Conservation (phyloP, 306 rosid species). For the Cucumis hystrix region DNA sequence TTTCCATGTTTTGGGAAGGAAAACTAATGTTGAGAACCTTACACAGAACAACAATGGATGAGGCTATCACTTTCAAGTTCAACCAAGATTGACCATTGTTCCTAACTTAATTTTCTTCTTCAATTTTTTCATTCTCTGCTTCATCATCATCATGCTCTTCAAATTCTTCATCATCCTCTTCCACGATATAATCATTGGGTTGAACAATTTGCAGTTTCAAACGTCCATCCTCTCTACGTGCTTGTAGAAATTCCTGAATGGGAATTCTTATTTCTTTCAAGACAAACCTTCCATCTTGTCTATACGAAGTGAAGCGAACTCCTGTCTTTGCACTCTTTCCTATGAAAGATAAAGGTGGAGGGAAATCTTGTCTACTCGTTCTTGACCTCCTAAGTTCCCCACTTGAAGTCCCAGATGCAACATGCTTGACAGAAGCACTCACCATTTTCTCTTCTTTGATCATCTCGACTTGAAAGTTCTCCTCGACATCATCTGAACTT, state of each 20-base stretch:
- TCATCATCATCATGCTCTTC: slow-evolving; percentile 2
- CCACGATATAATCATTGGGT: slow-evolving; percentile 22
- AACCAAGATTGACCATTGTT: not conserved
- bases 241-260: slow-evolving; percentile 50
- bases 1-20: not conserved
- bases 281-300: slow-evolving; percentile 63
- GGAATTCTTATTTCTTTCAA: slow-evolving; percentile 53
- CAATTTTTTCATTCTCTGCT: slow-evolving; percentile 10
- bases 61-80: not conserved
- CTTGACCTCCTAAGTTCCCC: slow-evolving; percentile 36
- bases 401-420: not conserved
- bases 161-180: slow-evolving; percentile 14
- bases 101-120: slow-evolving; percentile 4
- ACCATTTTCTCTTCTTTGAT: not conserved
- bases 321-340: slow-evolving; percentile 54
- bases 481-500: slow-evolving; percentile 75
- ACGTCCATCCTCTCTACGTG: slow-evolving; percentile 72
- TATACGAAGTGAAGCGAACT: slow-evolving; percentile 52
- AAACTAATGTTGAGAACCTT: not conserved
- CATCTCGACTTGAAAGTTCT: slow-evolving; percentile 22
- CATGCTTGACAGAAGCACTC: not conserved
- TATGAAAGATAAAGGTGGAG: slow-evolving; percentile 76
- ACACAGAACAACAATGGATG: not conserved
- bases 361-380: slow-evolving; percentile 36
- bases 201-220: slow-evolving; percentile 47